Evolutionary conservation across 78 protist species (phyloP), one percentile per base, ranked within the genome.

Genomic region (Cavenderia fasciculata): DNA sequence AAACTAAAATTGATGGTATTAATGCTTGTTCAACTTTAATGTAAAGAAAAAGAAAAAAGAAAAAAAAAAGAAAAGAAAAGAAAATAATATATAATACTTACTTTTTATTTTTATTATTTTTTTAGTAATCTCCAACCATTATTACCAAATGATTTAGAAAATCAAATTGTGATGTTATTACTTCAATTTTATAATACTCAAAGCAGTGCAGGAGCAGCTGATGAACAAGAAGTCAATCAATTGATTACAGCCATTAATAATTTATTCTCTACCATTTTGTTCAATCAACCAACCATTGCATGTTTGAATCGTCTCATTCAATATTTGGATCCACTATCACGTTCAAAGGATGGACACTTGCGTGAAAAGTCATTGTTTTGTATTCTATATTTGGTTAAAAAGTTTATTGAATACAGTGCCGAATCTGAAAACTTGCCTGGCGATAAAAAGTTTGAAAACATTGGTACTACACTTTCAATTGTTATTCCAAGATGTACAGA

Each of bases 401-500:
- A 86, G 29, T 86, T 31, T 27, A 75, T 86, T 40, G 92, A 86
- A 33, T 86, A 31, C 43, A 41, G 65, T 1, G 33, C 87, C 14
- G 92, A 86, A 16, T 23, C 74, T 0, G 68, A 77, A 43, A 62
- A 56, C 33, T 29, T 46, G 29, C 86, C 86, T 41, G 49, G 43
- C 0, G 85, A 89, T 27, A 76, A 90, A 25, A 31, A 71, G 44
- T 85, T 85, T 44, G 93, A 74, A 19, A 56, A 72, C 11, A 74
- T 69, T 59, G 92, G 92, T 65, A 21, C 66, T 19, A 46, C 69
- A 0, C 8, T 92, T 16, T 57, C 87, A 5, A 51, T 92, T 11
- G 14, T 92, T 3, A 63, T 75, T 1, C 95, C 95, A 59, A 52
- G 95, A 44, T 73, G 82, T 36, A 70, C 89, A 1, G 95, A 92